Evolutionary conservation across 164 flowering plant species (phyloP).

Genomic region (Litsea cubeba): DNA sequence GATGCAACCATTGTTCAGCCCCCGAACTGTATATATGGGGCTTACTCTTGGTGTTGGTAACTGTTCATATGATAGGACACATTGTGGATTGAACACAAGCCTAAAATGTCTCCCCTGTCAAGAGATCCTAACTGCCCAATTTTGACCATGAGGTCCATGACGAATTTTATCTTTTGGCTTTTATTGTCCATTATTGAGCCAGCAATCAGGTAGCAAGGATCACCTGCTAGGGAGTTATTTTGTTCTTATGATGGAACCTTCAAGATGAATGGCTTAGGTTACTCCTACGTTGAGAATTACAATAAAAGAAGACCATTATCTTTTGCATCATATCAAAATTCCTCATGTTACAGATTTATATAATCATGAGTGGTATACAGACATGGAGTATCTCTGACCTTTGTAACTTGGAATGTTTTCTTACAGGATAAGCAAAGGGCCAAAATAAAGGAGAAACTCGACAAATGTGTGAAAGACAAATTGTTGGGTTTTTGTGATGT

Average conservation of each 20-base stretch:
- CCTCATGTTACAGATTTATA: too few species aligned
- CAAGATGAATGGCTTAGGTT: not conserved
- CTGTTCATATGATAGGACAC: not conserved
- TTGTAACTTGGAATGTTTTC: not conserved
- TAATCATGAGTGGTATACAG: not conserved
- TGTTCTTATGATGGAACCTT: too few species aligned
- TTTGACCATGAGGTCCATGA: not conserved
- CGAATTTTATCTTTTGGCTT: not conserved
- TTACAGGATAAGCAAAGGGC: slow-evolving; percentile 75
- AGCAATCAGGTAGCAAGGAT: not conserved
- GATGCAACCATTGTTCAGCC: not conserved
- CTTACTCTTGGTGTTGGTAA: not conserved
- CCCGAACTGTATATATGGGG: not conserved
- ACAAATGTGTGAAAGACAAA: slow-evolving; percentile 71
- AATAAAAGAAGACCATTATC: too few species aligned
- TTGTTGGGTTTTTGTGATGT: slow-evolving; percentile 75
- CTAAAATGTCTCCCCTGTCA: not conserved
- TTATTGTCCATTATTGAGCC: not conserved
- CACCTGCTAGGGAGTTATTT: too few species aligned
- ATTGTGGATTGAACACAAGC: not conserved
- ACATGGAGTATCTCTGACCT: not conserved
- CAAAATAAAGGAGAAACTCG: slow-evolving; percentile 73
- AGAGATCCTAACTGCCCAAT: not conserved
- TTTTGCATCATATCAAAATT: too few species aligned
- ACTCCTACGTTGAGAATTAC: not conserved